These are phyloP conservation scores for Mortierella sp. DNA, from an alignment of 371 early-diverging fungal species.

Conservation along the genomic window DNA sequence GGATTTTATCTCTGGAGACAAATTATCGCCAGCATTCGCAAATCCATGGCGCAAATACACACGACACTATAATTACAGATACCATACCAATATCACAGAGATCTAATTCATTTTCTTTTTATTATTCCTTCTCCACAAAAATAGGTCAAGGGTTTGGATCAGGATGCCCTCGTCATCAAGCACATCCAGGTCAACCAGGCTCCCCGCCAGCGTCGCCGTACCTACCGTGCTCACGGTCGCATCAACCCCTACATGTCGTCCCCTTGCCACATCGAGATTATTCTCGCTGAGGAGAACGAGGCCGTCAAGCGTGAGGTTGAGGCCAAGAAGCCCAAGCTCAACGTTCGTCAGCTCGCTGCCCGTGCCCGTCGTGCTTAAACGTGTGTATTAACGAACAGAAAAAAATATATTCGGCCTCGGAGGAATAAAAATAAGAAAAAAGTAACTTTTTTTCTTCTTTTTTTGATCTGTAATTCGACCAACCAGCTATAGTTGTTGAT, in stretches of 20 bases:
- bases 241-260: slow-evolving; percentile 93
- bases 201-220: slow-evolving; percentile 98
- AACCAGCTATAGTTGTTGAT: too few relatives aligned
- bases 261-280: slow-evolving; percentile 98
- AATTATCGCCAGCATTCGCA: too few relatives aligned
- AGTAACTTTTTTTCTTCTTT: slow-evolving; percentile 3
- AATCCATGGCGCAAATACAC: too few relatives aligned
- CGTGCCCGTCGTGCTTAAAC: slow-evolving; percentile 65
- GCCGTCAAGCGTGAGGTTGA: slow-evolving; percentile 79
- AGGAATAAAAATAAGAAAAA: slow-evolving; percentile 3
- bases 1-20: too few relatives aligned
- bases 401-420: background rate
- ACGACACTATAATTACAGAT: too few relatives aligned
- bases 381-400: background rate
- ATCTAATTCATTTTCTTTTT: background rate
- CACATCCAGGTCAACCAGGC: slow-evolving; percentile 99
- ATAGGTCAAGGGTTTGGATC: slow-evolving; percentile 91
- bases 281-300: slow-evolving; percentile 88
- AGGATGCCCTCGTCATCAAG: slow-evolving; percentile 89
- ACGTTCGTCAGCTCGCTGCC: slow-evolving; percentile 71
- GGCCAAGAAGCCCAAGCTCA: slow-evolving; percentile 71
- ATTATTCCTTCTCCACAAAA: too few relatives aligned
- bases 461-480: background rate
- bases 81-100: too few relatives aligned
- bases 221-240: slow-evolving; percentile 99